Base-by-base conservation (phyloP, 2,329 filamentous ascomycete genomes). In the Pyricularia grisea region DNA sequence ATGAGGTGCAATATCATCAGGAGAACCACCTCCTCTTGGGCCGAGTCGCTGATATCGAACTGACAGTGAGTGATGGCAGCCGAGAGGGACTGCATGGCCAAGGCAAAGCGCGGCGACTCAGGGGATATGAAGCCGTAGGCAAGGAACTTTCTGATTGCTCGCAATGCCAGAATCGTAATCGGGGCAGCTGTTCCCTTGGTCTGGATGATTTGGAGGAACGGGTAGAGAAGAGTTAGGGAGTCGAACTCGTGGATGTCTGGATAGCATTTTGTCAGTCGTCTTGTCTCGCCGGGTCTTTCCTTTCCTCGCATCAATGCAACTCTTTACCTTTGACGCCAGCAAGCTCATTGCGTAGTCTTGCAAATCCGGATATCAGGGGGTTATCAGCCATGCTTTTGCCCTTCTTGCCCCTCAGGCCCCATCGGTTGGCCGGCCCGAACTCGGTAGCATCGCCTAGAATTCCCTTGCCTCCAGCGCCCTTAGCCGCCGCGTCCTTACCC, bases 361-460 rank as follows among this genome's bases (percentile, higher is more conserved):
- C 93, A 81, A 99, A 99, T 17, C 93, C 94, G 71, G 93, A 91
- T 82, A 99, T 97, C 75, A 99, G 85, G 58, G 95, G 95, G 75
- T 98, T 97, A 79, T 98, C 95, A 80, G 97, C 93, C 86, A 97
- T 91, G 82, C 93, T 97, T 83, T 94, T 97, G 67, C 94, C 94
- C 81, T 93, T 97, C 85, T 97, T 97, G 42, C 94, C 95, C 71
- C 95, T 86, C 71, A 98, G 80, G 0, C 95, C 94, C 95, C 95
- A 99, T 80, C 94, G 85, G 77, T 93, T 96, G 42, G 90, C 88
- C 70, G 93, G 82, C 23, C 85, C 86, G 65, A 81, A 79, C 72
- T 91, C 88, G 69, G 83, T 79, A 7, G 76, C 80, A 65, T 87
- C 84, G n/a, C 73, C 75, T 31, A 76, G 77, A 20, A 75, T 68